Conservation (phyloP, 2,329 filamentous ascomycete species). For the Cladophialophora exuberans region DNA sequence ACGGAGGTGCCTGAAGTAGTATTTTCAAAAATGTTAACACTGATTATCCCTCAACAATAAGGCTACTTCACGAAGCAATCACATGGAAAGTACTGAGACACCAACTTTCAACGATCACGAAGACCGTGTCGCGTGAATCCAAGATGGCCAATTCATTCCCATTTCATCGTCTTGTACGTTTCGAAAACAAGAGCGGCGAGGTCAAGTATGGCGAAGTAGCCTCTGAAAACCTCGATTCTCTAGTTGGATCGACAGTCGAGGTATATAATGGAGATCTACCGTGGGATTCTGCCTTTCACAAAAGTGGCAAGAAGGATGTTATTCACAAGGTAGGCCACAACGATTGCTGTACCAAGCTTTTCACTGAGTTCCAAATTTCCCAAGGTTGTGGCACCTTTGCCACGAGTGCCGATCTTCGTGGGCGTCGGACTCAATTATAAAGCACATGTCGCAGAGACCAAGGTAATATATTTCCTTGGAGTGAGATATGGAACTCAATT, state of each 20-base stretch:
- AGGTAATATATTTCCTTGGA: slow-evolving; percentile 5
- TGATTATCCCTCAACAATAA: too few species aligned
- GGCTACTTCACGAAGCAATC: too few species aligned
- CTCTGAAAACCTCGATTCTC: neutral
- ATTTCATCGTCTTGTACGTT: slow-evolving; percentile 4
- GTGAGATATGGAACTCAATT: neutral
- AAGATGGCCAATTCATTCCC: too few species aligned
- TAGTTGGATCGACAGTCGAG: neutral
- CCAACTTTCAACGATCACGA: too few species aligned
- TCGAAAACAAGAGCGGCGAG: neutral
- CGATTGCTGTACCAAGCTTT: neutral
- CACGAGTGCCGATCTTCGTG: slow-evolving; percentile 16
- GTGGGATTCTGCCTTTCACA: neutral
- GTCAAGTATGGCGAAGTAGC: slow-evolving; percentile 1
- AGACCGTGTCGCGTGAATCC: too few species aligned
- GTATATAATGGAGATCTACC: neutral
- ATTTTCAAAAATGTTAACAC: too few species aligned
- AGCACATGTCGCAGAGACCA: slow-evolving; percentile 22
- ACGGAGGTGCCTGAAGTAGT: too few species aligned
- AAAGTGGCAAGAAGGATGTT: too few species aligned
- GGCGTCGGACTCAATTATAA: slow-evolving; percentile 27
- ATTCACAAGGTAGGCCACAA: neutral
- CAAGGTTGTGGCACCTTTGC: slow-evolving; percentile 41
- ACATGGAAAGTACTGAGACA: too few species aligned
- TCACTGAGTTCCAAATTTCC: neutral